Conservation (phyloP, 2,329 filamentous ascomycete species). For the Fusarium abutilonis region DNA sequence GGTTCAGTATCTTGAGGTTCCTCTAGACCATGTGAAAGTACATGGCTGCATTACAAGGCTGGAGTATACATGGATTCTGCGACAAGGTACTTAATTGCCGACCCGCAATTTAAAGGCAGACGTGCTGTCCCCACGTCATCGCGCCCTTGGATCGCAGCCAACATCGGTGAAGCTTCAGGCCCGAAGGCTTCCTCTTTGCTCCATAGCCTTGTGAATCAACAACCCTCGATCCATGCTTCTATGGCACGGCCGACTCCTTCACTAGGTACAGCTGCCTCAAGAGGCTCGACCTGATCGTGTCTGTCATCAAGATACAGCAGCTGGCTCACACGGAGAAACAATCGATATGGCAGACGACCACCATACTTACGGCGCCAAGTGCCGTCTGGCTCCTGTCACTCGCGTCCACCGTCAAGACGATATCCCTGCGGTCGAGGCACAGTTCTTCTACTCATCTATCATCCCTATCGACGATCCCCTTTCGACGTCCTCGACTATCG, state of each 20-base stretch:
- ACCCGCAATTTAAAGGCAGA: constrained; percentile 35
- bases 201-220: constrained; percentile 12
- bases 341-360: constrained; percentile 33
- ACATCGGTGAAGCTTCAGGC: constrained; percentile 23
- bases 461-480: constrained; percentile 89
- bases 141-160: constrained; percentile 24
- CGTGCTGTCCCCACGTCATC: constrained; percentile 31
- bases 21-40: not conserved
- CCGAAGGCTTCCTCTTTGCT: constrained; percentile 12
- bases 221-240: constrained; percentile 20
- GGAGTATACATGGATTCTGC: not conserved
- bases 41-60: too few relatives aligned
- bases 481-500: constrained; percentile 68
- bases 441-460: constrained; percentile 87
- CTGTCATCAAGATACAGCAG: constrained; percentile 9
- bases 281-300: constrained; percentile 28
- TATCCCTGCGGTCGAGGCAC: constrained; percentile 70
- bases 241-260: constrained; percentile 35
- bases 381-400: constrained; percentile 62
- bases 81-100: constrained; percentile 5
- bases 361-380: constrained; percentile 70
- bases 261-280: constrained; percentile 24
- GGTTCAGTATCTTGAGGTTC: not conserved
- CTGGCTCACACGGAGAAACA: not conserved
- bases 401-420: constrained; percentile 54